Evolutionary conservation across 352 stramenopile species (phyloP), one percentile per base, ranked within the genome.

Genomic region (Phytophthora boehmeriae): DNA sequence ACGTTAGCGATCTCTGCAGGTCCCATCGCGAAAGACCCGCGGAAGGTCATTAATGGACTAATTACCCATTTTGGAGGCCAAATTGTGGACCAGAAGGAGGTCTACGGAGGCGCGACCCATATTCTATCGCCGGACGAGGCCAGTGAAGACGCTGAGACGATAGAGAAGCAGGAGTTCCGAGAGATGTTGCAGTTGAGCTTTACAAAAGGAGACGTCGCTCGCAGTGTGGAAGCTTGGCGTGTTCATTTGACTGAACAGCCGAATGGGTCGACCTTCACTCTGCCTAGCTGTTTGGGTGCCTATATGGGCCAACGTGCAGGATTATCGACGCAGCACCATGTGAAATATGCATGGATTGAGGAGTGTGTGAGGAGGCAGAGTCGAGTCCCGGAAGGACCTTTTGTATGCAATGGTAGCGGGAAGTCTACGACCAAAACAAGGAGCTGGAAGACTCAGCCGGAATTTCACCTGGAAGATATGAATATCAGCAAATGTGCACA

Each of bases 341-440:
- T 96, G 30, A 92, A 75, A 42, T 90, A 89, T 63, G 77, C 59
- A 25, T 96, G 87, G 87, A 86, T 96, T 56, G 83, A 96, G 63
- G 84, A 94, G 52, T 94, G 82, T 45, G 69, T 93, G 17, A 66
- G 64, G 5, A 72, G 71, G 11, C 87, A 89, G 34, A 71, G 56
- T 38, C 68, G 70, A 17, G 74, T 91, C 0, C 69, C 74, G 8
- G 87, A 95, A 70, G 71, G 59, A 5, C 54, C 68, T 30, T 91
- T 88, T 64, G 63, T 68, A 42, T 60, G 57, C 10, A 58, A 73
- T 23, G 25, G 49, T 4, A 55, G 20, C 38, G 51, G 60, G 2
- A 60, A 66, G 8, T 14, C 53, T 9, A 35, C 59, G 11, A 54
- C 59, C 23, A 75, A 75, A 30, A 14, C 17, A 23, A 39, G 36